phyloP scores from a whole-genome alignment of 805 yeast genomes.

The Wickerhamia fluorescens region DNA sequence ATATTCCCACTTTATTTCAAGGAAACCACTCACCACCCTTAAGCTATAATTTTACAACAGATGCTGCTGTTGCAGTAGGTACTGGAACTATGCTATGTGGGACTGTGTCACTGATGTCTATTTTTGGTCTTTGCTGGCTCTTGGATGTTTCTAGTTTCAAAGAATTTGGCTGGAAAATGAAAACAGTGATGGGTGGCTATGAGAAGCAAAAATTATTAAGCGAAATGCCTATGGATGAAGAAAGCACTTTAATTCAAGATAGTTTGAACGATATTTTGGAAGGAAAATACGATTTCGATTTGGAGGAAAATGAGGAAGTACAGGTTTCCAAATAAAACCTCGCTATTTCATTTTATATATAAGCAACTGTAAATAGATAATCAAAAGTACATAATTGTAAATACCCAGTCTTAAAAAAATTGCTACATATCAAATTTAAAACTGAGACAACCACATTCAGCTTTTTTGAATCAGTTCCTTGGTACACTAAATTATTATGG shows the following conservation, averaged over 20 bases:
- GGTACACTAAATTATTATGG: too few relatives aligned
- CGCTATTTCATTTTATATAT: too few relatives aligned
- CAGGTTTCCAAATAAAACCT: too few relatives aligned
- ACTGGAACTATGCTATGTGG: constrained; percentile 74
- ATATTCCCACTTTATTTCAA: constrained; percentile 69
- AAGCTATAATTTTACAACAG: constrained; percentile 65
- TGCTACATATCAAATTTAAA: too few relatives aligned
- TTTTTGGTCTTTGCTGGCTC: constrained; percentile 75
- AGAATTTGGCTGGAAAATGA: constrained; percentile 70
- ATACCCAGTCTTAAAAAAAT: too few relatives aligned
- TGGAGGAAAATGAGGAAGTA: constrained; percentile 5
- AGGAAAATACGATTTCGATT: constrained; percentile 33
- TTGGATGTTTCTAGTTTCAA: constrained; percentile 60
- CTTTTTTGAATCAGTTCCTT: too few relatives aligned
- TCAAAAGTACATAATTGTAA: too few relatives aligned
- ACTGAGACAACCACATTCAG: too few relatives aligned
- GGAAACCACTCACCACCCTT: constrained; percentile 83
- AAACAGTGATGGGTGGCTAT: constrained; percentile 60
- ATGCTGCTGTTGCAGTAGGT: constrained; percentile 79
- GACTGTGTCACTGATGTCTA: constrained; percentile 62
- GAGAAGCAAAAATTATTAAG: constrained; percentile 42
- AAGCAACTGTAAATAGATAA: too few relatives aligned
- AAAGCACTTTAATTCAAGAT: constrained; percentile 50
- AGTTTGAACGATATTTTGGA: constrained; percentile 44
- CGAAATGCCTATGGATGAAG: constrained; percentile 48